These are phyloP conservation scores for Arabidopsis arenosa DNA, from an alignment of 345 rosid species.

Conservation along the genomic window DNA sequence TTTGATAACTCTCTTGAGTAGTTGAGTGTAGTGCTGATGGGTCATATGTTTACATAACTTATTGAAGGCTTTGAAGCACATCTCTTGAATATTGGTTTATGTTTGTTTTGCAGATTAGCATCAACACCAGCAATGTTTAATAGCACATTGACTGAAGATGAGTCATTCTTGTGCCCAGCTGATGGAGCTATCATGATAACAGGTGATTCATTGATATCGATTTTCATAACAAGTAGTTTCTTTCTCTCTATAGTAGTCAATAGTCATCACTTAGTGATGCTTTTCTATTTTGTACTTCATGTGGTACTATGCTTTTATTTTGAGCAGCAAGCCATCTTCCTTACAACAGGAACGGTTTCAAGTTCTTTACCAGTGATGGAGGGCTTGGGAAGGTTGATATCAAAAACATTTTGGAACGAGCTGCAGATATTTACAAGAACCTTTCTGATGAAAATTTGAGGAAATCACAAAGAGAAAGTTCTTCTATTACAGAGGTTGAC, in stretches of 20 bases:
- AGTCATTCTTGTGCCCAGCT: slow-evolving; percentile 74
- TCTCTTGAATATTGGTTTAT: slow-evolving; percentile 8
- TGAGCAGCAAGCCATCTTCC: slow-evolving; percentile 98
- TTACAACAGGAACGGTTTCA: slow-evolving; percentile 95
- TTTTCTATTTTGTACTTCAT: slow-evolving; percentile 8
- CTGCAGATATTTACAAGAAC: slow-evolving; percentile 73
- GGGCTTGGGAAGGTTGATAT: slow-evolving; percentile 95
- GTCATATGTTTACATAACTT: neutral
- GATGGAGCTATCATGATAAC: slow-evolving; percentile 99
- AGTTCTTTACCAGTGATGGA: slow-evolving; percentile 91
- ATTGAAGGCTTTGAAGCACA: neutral
- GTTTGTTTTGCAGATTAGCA: slow-evolving; percentile 64
- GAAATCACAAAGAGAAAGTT: slow-evolving; percentile 48
- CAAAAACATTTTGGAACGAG: slow-evolving; percentile 82
- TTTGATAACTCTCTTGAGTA: neutral
- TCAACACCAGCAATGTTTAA: slow-evolving; percentile 99
- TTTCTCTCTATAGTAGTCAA: neutral
- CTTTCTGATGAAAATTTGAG: slow-evolving; percentile 50
- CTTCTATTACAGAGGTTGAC: slow-evolving; percentile 68
- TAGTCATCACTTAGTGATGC: neutral
- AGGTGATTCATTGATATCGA: slow-evolving; percentile 49
- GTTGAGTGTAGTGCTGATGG: neutral
- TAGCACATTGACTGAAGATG: slow-evolving; percentile 80
- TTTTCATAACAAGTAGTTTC: slow-evolving; percentile 14
- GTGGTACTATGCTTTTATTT: slow-evolving; percentile 31